These are phyloP conservation scores for Globisporangium iwayamae DNA, from an alignment of 352 stramenopile species.

Conservation along the genomic window DNA sequence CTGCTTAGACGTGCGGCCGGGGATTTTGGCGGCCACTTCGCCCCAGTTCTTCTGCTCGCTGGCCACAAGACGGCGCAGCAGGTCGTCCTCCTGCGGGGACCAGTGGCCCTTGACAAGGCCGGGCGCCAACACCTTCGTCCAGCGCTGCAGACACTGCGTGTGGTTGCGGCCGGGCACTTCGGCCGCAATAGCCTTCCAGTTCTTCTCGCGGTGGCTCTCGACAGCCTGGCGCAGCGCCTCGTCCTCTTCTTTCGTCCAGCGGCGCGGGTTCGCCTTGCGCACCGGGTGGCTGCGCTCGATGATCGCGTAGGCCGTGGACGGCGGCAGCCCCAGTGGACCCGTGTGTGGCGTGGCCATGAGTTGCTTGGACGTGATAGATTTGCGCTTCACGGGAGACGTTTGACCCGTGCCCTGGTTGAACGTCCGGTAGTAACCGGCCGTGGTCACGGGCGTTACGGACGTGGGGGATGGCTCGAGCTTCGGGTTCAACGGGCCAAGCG, in stretches of 20 bases:
- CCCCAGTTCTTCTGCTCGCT: constrained; percentile 89
- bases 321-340: constrained; percentile 15
- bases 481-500: constrained; percentile 3
- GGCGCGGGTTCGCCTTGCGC: constrained; percentile 70
- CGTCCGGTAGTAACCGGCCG: constrained; percentile 29
- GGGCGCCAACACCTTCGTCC: constrained; percentile 87
- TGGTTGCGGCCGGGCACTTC: constrained; percentile 87
- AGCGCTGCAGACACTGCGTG: constrained; percentile 89
- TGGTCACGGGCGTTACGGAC: constrained; percentile 36
- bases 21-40: constrained; percentile 83
- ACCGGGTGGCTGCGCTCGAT: constrained; percentile 30
- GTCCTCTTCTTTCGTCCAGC: constrained; percentile 89
- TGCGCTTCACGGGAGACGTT: constrained; percentile 66
- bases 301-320: constrained; percentile 16
- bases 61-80: constrained; percentile 71
- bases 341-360: constrained; percentile 40
- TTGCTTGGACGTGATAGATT: constrained; percentile 78
- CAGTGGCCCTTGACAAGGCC: constrained; percentile 89
- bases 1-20: constrained; percentile 85
- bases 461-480: constrained; percentile 31
- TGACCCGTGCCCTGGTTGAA: constrained; percentile 26
- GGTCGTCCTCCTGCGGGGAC: constrained; percentile 86
- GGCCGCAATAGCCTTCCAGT: constrained; percentile 91
- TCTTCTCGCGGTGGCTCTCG: constrained; percentile 85
- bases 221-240: constrained; percentile 82